Base-by-base conservation (phyloP, 768 basidiomycete species). In the Baorangia bicolor region DNA sequence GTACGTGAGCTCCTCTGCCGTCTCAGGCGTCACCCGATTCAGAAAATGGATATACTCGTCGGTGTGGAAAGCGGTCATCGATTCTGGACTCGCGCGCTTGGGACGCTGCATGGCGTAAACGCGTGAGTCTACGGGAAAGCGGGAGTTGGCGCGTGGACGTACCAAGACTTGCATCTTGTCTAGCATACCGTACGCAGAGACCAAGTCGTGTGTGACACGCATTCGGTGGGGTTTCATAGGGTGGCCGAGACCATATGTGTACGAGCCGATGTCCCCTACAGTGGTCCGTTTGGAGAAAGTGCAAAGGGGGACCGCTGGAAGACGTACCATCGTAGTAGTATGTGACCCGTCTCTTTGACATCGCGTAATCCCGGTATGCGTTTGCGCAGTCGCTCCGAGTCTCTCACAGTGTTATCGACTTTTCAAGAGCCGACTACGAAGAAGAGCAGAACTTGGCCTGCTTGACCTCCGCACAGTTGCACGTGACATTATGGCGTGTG, bases 1-100 rank as follows among this genome's bases (percentile, higher is more conserved):
- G 61, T 85, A 90, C 1, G 92, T 94, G 65, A 97, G 72, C 52
- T 92, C 87, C 62, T 92, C 90, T 2, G 82, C 86, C 5, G 91
- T 96, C 72, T 99, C 97, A 1, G 95, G 95, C 0, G 88, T 92
- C 27, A 98, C 95, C 45, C 84, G 82, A 51, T 84, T 79, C 42
- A 99, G 75, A 64, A 98, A 96, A 64, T 98, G 86, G 55, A 99
- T 82, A 73, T 97, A 99, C 80, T 99, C 97, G 76, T 99, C 97
- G 21, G 96, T 94, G 71, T 99, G 97, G 73, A 98, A 99, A 12
- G 87, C 76, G n/a, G 91, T 88, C 90, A 99, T 90, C 23, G 83
- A 80, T 64, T 86, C 81, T 14, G 87, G 82, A 0, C 83, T 79
- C 5, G 91, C 86, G 20, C 91, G 79, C 60, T 78, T 81, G 6